Percentiles rank a stretch among this genome's conserved stretches.
phyloP scores from a whole-genome alignment of 2,329 filamentous ascomycete genomes.

The Aspergillus transmontanensis region DNA sequence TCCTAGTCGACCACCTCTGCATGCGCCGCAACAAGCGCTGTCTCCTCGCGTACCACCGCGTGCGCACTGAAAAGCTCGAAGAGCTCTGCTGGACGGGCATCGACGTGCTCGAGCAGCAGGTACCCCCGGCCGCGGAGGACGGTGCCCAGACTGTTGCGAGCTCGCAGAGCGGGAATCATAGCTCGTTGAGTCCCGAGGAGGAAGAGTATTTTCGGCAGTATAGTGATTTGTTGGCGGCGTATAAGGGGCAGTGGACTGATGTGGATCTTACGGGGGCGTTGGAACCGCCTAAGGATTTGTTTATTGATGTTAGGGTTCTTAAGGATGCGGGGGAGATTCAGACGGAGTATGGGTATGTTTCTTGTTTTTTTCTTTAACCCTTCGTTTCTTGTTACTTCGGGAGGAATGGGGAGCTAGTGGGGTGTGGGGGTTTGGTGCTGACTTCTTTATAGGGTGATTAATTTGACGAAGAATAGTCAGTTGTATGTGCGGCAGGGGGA shows the following conservation, averaged over 20 bases:
- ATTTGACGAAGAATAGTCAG: constrained; percentile 95
- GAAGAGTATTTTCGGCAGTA: constrained; percentile 95
- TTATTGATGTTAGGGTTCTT: constrained; percentile 93
- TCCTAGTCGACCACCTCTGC: constrained; percentile 90
- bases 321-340: constrained; percentile 98
- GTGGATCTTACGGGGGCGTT: constrained; percentile 92
- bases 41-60: constrained; percentile 89
- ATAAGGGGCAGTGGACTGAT: constrained; percentile 98
- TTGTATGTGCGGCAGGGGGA: constrained; percentile 96
- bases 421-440: constrained; percentile 20
- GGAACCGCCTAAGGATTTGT: constrained; percentile 91
- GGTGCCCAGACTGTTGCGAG: constrained; percentile 39
- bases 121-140: constrained; percentile 54
- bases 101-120: constrained; percentile 72
- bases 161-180: constrained; percentile 54
- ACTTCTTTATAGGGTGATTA: constrained; percentile 71
- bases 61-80: constrained; percentile 86
- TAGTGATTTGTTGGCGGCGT: constrained; percentile 87
- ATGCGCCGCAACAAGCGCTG: constrained; percentile 97
- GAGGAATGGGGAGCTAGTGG: neutral
- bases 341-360: constrained; percentile 90
- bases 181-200: constrained; percentile 89
- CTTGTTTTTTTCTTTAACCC: neutral
- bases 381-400: neutral
- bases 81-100: constrained; percentile 89